phyloP scores from a whole-genome alignment of 305 asterid genomes.

The Rubia balearica region DNA sequence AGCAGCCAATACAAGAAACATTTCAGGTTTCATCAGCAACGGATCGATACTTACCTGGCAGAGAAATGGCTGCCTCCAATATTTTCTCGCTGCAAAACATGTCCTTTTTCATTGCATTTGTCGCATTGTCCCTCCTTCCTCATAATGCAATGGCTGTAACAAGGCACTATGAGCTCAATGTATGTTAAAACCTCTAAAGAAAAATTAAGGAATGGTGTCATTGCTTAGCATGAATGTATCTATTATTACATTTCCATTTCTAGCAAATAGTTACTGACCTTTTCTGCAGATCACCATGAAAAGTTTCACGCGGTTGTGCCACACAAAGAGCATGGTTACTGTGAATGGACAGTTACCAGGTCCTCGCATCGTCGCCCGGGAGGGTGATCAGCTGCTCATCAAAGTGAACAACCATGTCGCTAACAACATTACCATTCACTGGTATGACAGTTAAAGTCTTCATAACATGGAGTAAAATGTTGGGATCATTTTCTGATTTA shows the following conservation, averaged over 20 bases:
- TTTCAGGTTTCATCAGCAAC: not conserved
- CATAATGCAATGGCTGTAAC: slow-evolving; percentile 34
- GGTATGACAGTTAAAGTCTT: slow-evolving; percentile 17
- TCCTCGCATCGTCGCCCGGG: slow-evolving; percentile 36
- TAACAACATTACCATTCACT: slow-evolving; percentile 38
- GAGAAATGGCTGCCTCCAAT: slow-evolving; percentile 14
- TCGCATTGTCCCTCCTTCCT: slow-evolving; percentile 29
- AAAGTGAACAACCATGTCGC: slow-evolving; percentile 44
- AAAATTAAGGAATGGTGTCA: not conserved
- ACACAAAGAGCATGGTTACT: slow-evolving; percentile 36
- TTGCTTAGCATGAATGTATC: too few relatives aligned
- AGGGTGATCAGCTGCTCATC: slow-evolving; percentile 41
- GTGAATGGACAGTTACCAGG: slow-evolving; percentile 47
- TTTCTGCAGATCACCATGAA: slow-evolving; percentile 32
- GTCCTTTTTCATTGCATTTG: slow-evolving; percentile 16
- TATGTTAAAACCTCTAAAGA: not conserved
- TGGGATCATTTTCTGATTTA: not conserved
- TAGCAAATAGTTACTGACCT: not conserved
- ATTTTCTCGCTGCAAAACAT: slow-evolving; percentile 7
- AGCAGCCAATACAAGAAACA: slow-evolving; percentile 16
- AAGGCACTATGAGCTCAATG: slow-evolving; percentile 51
- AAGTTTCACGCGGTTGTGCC: slow-evolving; percentile 40
- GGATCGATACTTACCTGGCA: not conserved
- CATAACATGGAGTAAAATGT: not conserved
- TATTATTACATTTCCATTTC: not conserved